A percentile compares a stretch with the other conserved stretches of the same genome.
Conservation (phyloP, 2,329 filamentous ascomycete genomes). For the Talaromyces islandicus region DNA sequence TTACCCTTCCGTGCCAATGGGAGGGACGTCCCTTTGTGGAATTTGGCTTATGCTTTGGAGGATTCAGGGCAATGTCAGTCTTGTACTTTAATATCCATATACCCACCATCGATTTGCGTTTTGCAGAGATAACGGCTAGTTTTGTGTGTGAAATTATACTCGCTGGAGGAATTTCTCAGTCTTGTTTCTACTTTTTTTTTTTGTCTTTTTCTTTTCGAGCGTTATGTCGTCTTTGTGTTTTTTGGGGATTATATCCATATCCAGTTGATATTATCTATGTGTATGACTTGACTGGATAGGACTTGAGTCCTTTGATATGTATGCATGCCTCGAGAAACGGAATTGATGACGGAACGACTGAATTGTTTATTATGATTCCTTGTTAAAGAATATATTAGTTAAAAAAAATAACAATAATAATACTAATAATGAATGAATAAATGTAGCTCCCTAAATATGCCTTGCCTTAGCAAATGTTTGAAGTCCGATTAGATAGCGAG, state of each 20-base stretch:
- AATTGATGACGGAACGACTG: slow-evolving; percentile 6
- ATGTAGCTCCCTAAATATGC: neutral
- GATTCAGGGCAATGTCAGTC: neutral
- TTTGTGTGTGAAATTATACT: slow-evolving; percentile 8
- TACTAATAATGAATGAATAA: neutral
- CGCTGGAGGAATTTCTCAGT: slow-evolving; percentile 6
- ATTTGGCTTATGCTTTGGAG: slow-evolving; percentile 3
- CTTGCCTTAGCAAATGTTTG: neutral
- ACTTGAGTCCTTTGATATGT: neutral
- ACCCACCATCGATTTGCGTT: slow-evolving; percentile 5
- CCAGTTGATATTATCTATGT: slow-evolving; percentile 2
- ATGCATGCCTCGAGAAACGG: slow-evolving; percentile 8
- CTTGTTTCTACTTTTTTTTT: neutral
- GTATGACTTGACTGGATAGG: slow-evolving; percentile 9
- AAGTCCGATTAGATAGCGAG: neutral
- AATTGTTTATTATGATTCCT: neutral
- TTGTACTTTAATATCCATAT: slow-evolving; percentile 7
- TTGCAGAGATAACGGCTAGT: slow-evolving; percentile 9
- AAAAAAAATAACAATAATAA: neutral
- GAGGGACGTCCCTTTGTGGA: neutral
- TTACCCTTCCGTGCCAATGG: neutral
- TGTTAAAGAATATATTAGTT: neutral
- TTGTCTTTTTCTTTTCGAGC: slow-evolving; percentile 4
- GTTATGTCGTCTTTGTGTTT: slow-evolving; percentile 4
- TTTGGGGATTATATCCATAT: neutral